These are phyloP conservation scores for Penicillium goetzii DNA, from an alignment of 495 filamentous ascomycete genomes.

Conservation along the genomic window DNA sequence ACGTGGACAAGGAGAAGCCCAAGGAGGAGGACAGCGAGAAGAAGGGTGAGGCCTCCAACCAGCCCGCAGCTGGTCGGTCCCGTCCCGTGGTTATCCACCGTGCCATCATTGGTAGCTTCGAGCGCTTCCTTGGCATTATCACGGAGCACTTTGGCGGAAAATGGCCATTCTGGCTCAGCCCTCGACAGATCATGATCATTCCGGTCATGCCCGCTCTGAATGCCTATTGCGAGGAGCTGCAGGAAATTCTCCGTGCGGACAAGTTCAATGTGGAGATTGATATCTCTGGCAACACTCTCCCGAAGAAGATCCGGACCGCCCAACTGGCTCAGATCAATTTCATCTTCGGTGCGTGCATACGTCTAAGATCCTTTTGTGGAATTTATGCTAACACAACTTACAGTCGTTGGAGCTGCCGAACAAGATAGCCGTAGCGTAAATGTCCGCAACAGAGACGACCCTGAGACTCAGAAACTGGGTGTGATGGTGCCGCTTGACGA, in stretches of 20 bases:
- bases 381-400: no score
- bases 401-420: no score
- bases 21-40: conserved; percentile 39
- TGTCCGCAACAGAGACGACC: conserved; percentile 88
- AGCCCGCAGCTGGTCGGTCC: conserved; percentile 68
- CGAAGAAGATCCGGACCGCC: conserved; percentile 8
- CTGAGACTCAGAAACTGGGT: conserved; percentile 74
- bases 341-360: conserved; percentile 55
- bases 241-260: conserved; percentile 52
- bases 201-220: conserved; percentile 85
- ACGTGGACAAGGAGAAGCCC: conserved; percentile 69
- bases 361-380: no score
- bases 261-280: conserved; percentile 85
- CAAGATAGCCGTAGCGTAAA: conserved; percentile 58
- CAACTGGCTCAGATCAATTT: conserved; percentile 88
- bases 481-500: conserved; percentile 75
- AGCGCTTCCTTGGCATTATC: conserved; percentile 92
- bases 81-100: conserved; percentile 97
- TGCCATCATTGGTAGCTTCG: conserved; percentile 89
- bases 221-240: conserved; percentile 86
- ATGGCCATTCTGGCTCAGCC: conserved; percentile 98
- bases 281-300: conserved; percentile 78
- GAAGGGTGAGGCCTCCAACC: conserved; percentile 39
- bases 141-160: conserved; percentile 96
- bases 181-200: conserved; percentile 87